Evolutionary conservation across 768 basidiomycete species (phyloP).

Genomic region (Termitomyces sp.): DNA sequence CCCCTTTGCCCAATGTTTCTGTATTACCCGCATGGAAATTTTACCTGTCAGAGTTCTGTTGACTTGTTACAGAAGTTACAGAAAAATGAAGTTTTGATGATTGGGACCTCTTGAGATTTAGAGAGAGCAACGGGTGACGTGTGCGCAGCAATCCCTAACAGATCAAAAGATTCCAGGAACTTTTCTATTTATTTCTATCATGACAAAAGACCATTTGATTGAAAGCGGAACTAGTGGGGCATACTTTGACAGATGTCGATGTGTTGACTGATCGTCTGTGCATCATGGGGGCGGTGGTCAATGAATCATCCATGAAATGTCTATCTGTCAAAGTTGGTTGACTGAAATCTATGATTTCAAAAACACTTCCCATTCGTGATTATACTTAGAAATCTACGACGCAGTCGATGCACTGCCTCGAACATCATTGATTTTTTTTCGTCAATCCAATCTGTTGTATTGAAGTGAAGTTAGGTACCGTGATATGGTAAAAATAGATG

Average conservation of each 20-base stretch:
- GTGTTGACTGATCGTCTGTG: background rate
- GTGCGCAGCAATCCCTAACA: background rate
- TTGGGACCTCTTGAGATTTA: background rate
- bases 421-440: background rate
- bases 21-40: background rate
- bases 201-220: background rate
- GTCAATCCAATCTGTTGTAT: background rate
- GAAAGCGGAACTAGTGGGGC: background rate
- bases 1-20: background rate
- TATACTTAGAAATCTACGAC: too few relatives aligned
- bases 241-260: background rate
- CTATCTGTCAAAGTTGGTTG: background rate
- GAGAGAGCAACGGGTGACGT: background rate
- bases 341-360: background rate
- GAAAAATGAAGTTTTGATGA: background rate
- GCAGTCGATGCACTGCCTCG: background rate
- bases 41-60: background rate
- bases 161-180: background rate
- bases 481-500: background rate
- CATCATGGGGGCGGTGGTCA: background rate
- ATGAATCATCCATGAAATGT: background rate
- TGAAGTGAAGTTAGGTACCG: background rate
- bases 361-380: background rate
- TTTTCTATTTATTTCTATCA: background rate
- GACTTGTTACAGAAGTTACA: background rate